A percentile compares a stretch with the other conserved stretches of the same genome.
Conservation (phyloP, 2,329 filamentous ascomycete species). For the Xylaria multiplex region DNA sequence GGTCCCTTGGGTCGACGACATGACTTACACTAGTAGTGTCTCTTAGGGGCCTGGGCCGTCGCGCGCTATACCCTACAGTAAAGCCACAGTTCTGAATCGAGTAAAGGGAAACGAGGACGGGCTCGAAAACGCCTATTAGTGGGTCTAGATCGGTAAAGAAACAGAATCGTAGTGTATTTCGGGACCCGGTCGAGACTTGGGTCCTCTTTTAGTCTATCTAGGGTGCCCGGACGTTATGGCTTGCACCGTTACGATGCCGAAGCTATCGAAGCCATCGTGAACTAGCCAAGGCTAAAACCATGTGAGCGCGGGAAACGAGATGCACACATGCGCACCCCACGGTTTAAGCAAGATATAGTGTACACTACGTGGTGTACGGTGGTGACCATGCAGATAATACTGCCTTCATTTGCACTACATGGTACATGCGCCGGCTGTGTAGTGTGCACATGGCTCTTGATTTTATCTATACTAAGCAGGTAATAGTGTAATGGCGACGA, state of each 20-base stretch:
- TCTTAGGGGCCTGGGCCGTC: constrained; percentile 25
- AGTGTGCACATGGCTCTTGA: constrained; percentile 4
- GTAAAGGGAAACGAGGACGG: constrained; percentile 46
- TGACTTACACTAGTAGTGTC: constrained; percentile 23
- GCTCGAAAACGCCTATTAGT: constrained; percentile 44
- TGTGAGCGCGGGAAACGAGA: constrained; percentile 25
- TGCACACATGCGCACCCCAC: constrained; percentile 27
- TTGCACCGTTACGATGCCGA: constrained; percentile 36
- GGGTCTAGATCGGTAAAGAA: constrained; percentile 39
- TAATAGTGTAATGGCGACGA: neutral
- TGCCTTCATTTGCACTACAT: constrained; percentile 2
- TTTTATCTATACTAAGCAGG: neutral
- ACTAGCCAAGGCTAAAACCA: constrained; percentile 31
- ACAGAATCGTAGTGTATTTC: constrained; percentile 29
- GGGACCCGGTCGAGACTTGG: constrained; percentile 23
- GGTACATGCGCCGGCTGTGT: neutral
- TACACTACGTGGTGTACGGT: neutral
- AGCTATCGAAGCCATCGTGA: constrained; percentile 37
- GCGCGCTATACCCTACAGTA: constrained; percentile 38
- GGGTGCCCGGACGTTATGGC: constrained; percentile 30
- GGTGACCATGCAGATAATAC: constrained; percentile 17
- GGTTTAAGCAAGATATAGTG: constrained; percentile 23
- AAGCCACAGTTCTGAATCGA: constrained; percentile 43
- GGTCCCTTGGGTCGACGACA: constrained; percentile 28
- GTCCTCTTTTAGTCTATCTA: constrained; percentile 17